Conservation (phyloP, 2,329 filamentous ascomycete species). For the Hortaea werneckii region DNA sequence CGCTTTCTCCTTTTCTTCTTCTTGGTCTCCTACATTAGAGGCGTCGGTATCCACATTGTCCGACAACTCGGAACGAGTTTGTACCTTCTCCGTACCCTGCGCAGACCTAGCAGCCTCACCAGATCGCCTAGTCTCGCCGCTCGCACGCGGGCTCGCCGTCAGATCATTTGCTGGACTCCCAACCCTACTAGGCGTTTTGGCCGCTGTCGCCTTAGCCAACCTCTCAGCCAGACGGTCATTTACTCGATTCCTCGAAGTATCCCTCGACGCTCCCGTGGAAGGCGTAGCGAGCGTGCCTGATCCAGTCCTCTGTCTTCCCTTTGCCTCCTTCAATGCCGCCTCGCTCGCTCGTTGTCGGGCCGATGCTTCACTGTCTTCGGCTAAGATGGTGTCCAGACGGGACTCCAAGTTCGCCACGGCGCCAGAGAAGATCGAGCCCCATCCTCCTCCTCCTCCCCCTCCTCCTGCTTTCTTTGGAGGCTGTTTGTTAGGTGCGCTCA, state of each 20-base stretch:
- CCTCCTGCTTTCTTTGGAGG: background rate
- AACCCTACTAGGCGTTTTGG: constrained; percentile 51
- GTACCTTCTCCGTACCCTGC: constrained; percentile 8
- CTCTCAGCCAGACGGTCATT: constrained; percentile 84
- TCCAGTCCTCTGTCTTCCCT: constrained; percentile 8
- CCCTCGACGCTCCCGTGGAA: constrained; percentile 45
- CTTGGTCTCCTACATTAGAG: constrained; percentile 1
- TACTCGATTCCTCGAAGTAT: constrained; percentile 53
- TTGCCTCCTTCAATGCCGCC: constrained; percentile 24
- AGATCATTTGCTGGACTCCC: constrained; percentile 41
- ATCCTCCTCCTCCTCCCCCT: constrained; percentile 16
- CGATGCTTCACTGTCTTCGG: constrained; percentile 57
- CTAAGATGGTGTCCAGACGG: constrained; percentile 79
- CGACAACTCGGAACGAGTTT: background rate
- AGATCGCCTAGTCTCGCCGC: constrained; percentile 32
- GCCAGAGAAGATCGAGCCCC: constrained; percentile 61
- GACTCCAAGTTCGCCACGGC: constrained; percentile 92
- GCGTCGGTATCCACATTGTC: background rate
- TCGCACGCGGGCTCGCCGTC: constrained; percentile 33
- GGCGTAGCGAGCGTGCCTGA: constrained; percentile 16
- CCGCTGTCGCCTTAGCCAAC: constrained; percentile 75
- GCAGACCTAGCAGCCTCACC: constrained; percentile 20
- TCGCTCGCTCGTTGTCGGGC: constrained; percentile 33
- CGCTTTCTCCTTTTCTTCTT: background rate
- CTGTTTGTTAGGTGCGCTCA: background rate